phyloP scores from a whole-genome alignment of 768 basidiomycete species.

The Xanthoconium purpureum region DNA sequence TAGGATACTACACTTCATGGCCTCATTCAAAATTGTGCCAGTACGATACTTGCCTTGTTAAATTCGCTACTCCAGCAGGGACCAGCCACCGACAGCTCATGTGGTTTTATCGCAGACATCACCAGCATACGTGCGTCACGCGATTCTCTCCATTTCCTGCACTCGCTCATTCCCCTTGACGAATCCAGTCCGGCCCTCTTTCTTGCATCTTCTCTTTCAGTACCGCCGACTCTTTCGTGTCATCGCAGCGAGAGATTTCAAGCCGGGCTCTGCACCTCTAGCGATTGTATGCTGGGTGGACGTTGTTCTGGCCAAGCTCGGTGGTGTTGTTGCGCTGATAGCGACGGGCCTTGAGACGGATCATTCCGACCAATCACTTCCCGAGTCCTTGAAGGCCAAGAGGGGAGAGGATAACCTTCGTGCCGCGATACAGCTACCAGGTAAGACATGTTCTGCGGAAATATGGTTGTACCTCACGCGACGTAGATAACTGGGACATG shows the following conservation, averaged over 20 bases:
- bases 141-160: background rate
- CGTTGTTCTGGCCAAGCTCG: slow-evolving; percentile 51
- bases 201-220: slow-evolving; percentile 44
- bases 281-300: slow-evolving; percentile 66
- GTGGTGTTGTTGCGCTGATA: slow-evolving; percentile 35
- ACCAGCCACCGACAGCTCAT: background rate
- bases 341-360: slow-evolving; percentile 23
- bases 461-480: slow-evolving; percentile 9
- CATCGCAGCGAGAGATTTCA: slow-evolving; percentile 37
- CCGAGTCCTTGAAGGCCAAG: slow-evolving; percentile 36
- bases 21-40: slow-evolving; percentile 34
- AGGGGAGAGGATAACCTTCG: slow-evolving; percentile 50
- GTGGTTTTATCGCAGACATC: slow-evolving; percentile 10
- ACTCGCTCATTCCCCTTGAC: slow-evolving; percentile 7
- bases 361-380: slow-evolving; percentile 12
- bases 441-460: slow-evolving; percentile 31
- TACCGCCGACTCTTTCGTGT: slow-evolving; percentile 48
- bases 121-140: slow-evolving; percentile 21
- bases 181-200: slow-evolving; percentile 30
- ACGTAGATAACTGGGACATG: slow-evolving; percentile 52
- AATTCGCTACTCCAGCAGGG: slow-evolving; percentile 20
- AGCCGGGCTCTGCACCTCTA: slow-evolving; percentile 19
- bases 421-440: slow-evolving; percentile 68
- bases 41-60: slow-evolving; percentile 32
- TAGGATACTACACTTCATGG: slow-evolving; percentile 36